Conservation (phyloP, 768 basidiomycete species). For the Russula compacta region DNA sequence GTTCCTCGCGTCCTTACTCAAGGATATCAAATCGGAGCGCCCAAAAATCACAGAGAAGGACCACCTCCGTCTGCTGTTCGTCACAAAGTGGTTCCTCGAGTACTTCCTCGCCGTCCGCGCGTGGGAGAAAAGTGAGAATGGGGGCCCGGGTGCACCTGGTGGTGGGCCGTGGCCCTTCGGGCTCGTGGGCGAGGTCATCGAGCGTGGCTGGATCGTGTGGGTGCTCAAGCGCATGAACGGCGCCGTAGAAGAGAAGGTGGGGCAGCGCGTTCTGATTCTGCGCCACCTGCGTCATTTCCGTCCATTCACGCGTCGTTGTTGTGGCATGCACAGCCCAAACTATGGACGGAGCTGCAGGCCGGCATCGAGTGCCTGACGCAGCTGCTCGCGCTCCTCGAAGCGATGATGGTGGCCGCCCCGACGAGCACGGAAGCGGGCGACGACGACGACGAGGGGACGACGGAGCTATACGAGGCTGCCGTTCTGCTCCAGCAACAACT, state of each 20-base stretch:
- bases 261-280: conserved; percentile 9
- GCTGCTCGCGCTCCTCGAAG: conserved; percentile 79
- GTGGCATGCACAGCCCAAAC: conserved; percentile 56
- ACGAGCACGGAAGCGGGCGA: conserved; percentile 36
- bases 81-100: conserved; percentile 87
- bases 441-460: conserved; percentile 27
- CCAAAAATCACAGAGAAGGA: conserved; percentile 93
- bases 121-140: conserved; percentile 32
- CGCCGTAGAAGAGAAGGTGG: conserved; percentile 85
- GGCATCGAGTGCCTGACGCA: conserved; percentile 93
- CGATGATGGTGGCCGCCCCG: conserved; percentile 76
- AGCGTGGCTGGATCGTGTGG: conserved; percentile 84
- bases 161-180: conserved; percentile 51
- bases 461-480: conserved; percentile 56
- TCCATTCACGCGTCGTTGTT: background rate
- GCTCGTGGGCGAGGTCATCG: conserved; percentile 75
- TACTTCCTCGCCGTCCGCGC: conserved; percentile 61
- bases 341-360: conserved; percentile 91
- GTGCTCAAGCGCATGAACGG: conserved; percentile 82
- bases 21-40: conserved; percentile 89
- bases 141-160: conserved; percentile 16
- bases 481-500: conserved; percentile 79
- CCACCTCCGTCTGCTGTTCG: conserved; percentile 77
- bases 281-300: background rate
- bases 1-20: conserved; percentile 78